Evolutionary conservation across 805 yeast genomes (phyloP), one percentile per base, ranked within the genome.

Genomic region (Lipomyces spencermartinsiae): DNA sequence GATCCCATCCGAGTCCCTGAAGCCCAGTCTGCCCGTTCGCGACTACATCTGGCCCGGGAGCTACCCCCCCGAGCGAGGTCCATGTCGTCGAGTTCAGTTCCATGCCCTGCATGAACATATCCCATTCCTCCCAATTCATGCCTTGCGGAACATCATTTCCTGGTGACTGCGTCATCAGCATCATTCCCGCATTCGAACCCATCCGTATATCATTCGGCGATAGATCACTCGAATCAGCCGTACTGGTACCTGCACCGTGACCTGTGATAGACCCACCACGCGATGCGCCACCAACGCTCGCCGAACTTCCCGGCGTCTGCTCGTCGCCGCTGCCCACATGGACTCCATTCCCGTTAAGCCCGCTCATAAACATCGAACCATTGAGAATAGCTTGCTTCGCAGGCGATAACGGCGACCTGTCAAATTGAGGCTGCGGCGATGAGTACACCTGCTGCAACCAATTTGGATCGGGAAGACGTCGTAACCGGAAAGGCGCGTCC

Each of bases 51-150:
- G 4, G 4, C 16, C 49, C 49, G 22, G 49, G 49, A 1, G 49
- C 10, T 14, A 43, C 22, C 5, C 56, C 56, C 16, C 56, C 56
- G 34, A 31, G 34, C 12, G 34, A 25, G 34, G 9, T 53, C 56
- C 56, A 53, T 10, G 56, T 14, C 58, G 19, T 14, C 19, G 64
- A 12, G 34, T 63, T 54, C 39, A 39, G 12, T 16, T 35, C 68
- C 66, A 67, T 58, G 25, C 71, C 71, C 22, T 61, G 60, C 33
- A 67, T 58, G 34, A 61, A 64, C 68, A 65, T 62, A 39, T 67
- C 69, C 71, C 71, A 67, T 25, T 67, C 71, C 49, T 57, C 64
- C 69, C 68, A 67, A 31, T 59, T 67, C 60, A 58, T 58, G 7
- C 66, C 64, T 19, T 63, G 64, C 29, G 66, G 66, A 16, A 62